Evolutionary conservation across 495 filamentous ascomycete genomes (phyloP).

Genomic region (Annulohypoxylon stygium): DNA sequence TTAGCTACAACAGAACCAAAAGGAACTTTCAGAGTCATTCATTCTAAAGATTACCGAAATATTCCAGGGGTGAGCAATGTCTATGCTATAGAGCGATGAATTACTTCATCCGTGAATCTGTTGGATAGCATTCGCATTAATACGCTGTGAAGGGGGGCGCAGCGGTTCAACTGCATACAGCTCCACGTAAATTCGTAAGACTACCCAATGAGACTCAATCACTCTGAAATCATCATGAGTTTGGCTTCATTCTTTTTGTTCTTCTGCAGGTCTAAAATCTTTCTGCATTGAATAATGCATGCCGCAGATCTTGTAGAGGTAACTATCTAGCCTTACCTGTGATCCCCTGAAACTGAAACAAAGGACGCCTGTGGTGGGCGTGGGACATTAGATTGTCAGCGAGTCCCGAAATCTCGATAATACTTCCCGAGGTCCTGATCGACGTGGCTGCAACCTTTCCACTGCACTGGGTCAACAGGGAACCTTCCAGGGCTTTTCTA

Average conservation of each 20-base stretch:
- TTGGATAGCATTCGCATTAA: constrained; percentile 15
- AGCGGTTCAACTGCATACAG: neutral
- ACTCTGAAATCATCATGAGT: neutral
- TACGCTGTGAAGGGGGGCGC: constrained; percentile 17
- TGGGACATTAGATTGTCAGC: neutral
- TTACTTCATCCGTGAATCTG: constrained; percentile 8
- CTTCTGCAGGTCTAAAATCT: constrained; percentile 17
- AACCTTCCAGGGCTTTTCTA: neutral
- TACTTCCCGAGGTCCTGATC: constrained; percentile 35
- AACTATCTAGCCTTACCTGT: neutral
- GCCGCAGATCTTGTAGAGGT: constrained; percentile 23
- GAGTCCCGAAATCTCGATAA: constrained; percentile 39
- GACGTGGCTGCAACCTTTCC: constrained; percentile 49
- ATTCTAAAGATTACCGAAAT: neutral
- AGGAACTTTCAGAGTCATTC: neutral
- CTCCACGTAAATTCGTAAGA: constrained; percentile 31
- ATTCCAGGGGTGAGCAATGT: neutral
- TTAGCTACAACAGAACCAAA: neutral
- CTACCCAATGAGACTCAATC: constrained; percentile 32
- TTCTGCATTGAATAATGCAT: constrained; percentile 23
- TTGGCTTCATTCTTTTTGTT: constrained; percentile 14
- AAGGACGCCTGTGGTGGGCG: neutral
- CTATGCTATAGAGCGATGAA: constrained; percentile 6
- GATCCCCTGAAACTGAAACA: constrained; percentile 29
- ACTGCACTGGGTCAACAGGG: constrained; percentile 36